phyloP scores from a whole-genome alignment of 192 early-diverging fungal genomes.

The Fimicolochytrium jonesii region DNA sequence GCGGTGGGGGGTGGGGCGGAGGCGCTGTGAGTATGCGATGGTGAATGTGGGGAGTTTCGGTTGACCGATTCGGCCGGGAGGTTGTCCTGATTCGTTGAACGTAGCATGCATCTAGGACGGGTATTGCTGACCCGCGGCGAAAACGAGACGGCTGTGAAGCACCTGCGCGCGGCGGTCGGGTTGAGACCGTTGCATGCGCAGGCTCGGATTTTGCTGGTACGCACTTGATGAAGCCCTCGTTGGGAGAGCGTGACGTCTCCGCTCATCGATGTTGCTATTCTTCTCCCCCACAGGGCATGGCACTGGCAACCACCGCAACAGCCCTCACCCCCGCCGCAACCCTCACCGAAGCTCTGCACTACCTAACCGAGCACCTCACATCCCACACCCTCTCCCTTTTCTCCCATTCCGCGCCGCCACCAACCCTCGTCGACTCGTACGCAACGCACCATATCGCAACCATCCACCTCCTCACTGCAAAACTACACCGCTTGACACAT shows the following conservation, averaged over 20 bases:
- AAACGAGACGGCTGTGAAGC: conserved; percentile 18
- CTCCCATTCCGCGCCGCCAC: too few relatives aligned
- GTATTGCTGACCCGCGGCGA: conserved; percentile 6
- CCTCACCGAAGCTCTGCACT: background rate
- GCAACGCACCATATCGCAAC: too few relatives aligned
- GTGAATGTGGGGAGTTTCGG: background rate
- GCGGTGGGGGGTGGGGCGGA: conserved; percentile 9
- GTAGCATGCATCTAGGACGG: conserved; percentile 21
- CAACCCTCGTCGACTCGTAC: too few relatives aligned
- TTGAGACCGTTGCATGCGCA: conserved; percentile 7
- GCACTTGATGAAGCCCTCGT: too few relatives aligned
- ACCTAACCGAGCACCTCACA: too few relatives aligned
- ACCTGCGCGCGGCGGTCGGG: conserved; percentile 22
- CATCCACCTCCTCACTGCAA: too few relatives aligned
- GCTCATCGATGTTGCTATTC: too few relatives aligned
- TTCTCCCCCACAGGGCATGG: too few relatives aligned
- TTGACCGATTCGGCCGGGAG: background rate
- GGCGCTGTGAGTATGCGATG: conserved; percentile 15
- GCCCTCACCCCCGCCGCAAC: background rate
- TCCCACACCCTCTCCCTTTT: too few relatives aligned
- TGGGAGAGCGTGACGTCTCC: too few relatives aligned
- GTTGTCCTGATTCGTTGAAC: too few relatives aligned
- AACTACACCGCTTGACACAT: background rate
- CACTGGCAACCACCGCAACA: too few relatives aligned
- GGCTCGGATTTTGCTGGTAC: conserved; percentile 13